phyloP scores from a whole-genome alignment of 2,329 filamentous ascomycete species.

The Ophiognomonia clavigignenti-juglandacearum region DNA sequence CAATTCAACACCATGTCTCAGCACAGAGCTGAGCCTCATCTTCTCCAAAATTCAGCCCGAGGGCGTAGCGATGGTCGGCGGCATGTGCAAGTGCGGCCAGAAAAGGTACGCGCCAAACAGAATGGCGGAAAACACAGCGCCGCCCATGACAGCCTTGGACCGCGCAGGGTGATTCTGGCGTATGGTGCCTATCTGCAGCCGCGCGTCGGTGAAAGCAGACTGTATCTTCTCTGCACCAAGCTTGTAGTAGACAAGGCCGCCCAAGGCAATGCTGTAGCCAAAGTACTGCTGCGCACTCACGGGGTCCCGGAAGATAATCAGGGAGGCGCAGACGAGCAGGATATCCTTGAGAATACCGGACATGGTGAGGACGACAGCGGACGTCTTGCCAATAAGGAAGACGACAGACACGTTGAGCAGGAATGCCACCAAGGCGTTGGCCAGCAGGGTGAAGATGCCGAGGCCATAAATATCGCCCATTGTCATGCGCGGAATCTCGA shows the following conservation, averaged over 20 bases:
- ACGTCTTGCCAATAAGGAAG: slow-evolving; percentile 73
- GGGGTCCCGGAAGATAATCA: slow-evolving; percentile 62
- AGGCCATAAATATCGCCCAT: slow-evolving; percentile 65
- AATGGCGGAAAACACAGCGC: slow-evolving; percentile 10
- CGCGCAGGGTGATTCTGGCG: slow-evolving; percentile 17
- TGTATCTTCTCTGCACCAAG: slow-evolving; percentile 17
- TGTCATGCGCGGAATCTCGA: slow-evolving; percentile 61
- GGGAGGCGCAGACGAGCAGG: slow-evolving; percentile 62
- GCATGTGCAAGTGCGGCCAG: slow-evolving; percentile 16
- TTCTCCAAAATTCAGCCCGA: slow-evolving; percentile 2
- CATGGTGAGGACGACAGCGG: slow-evolving; percentile 66
- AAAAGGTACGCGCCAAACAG: slow-evolving; percentile 13
- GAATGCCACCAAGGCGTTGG: slow-evolving; percentile 70
- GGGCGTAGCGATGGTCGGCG: slow-evolving; percentile 6
- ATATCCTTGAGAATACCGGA: slow-evolving; percentile 71
- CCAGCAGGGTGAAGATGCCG: slow-evolving; percentile 62
- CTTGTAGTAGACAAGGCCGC: slow-evolving; percentile 25
- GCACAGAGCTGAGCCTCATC: too few relatives aligned
- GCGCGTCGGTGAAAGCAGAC: slow-evolving; percentile 13
- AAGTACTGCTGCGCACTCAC: slow-evolving; percentile 63
- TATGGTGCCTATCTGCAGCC: slow-evolving; percentile 12
- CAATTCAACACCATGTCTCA: too few relatives aligned
- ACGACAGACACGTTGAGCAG: slow-evolving; percentile 75
- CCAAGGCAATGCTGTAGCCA: slow-evolving; percentile 59
- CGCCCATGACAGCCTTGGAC: slow-evolving; percentile 13